A percentile compares a stretch with the other conserved stretches of the same genome.
phyloP scores from a whole-genome alignment of 352 stramenopile genomes.

The Globisporangium megalacanthum region DNA sequence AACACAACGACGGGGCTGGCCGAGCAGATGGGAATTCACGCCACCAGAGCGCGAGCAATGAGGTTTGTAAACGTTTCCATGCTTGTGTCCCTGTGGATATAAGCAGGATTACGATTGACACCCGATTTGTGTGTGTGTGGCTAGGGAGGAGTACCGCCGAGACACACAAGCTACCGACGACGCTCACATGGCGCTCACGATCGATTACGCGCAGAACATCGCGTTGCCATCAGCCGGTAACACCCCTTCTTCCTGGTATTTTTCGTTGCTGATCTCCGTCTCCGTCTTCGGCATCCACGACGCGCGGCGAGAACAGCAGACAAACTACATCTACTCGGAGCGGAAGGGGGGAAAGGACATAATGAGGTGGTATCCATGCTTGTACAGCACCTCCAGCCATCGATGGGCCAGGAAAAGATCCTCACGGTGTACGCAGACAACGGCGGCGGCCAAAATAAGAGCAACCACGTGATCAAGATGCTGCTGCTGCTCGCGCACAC shows the following conservation, averaged over 20 bases:
- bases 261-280: conserved; percentile 15
- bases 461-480: conserved; percentile 12
- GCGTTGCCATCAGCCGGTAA: not conserved
- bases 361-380: conserved; percentile 17
- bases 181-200: conserved; percentile 3
- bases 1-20: not conserved
- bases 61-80: conserved; percentile 5
- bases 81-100: not conserved
- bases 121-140: not conserved
- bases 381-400: not conserved
- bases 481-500: conserved; percentile 7
- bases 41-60: conserved; percentile 2
- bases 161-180: not conserved
- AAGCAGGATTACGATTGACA: conserved; percentile 2
- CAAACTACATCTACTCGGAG: conserved; percentile 16
- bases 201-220: conserved; percentile 18
- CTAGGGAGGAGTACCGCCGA: conserved; percentile 2
- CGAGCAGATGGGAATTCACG: conserved; percentile 5
- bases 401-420: not conserved
- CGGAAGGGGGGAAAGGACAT: conserved; percentile 7
- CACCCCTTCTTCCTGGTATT: conserved; percentile 19
- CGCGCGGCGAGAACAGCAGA: conserved; percentile 3
- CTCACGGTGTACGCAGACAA: conserved; percentile 17
- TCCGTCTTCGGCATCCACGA: conserved; percentile 16
- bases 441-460: conserved; percentile 20